Conservation (phyloP, 2,329 filamentous ascomycete genomes). For the Cordyceps fumosorosea region DNA sequence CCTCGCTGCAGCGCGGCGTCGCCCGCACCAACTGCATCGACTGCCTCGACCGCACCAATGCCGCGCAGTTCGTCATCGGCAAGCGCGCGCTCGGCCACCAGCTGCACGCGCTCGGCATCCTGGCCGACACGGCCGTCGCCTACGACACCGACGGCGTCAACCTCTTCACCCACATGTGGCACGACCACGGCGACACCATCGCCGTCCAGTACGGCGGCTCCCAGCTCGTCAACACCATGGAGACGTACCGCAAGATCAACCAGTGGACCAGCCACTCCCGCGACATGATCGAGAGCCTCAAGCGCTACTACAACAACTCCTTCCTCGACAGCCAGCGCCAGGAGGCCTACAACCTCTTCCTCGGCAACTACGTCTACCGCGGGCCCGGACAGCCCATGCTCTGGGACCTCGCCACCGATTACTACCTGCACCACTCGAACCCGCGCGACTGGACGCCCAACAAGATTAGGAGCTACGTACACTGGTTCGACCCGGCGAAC, state of each 20-base stretch:
- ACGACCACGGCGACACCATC: conserved; percentile 96
- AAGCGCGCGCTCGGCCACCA: conserved; percentile 91
- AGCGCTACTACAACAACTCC: conserved; percentile 97
- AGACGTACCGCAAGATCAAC: conserved; percentile 97
- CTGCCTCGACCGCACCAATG: conserved; percentile 93
- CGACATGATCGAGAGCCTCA: conserved; percentile 99
- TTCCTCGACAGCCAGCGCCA: conserved; percentile 97
- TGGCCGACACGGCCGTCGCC: conserved; percentile 69
- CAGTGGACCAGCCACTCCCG: conserved; percentile 97
- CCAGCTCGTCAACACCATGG: conserved; percentile 98
- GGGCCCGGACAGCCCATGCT: conserved; percentile 84
- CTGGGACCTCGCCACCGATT: conserved; percentile 92
- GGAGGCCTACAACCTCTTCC: conserved; percentile 94
- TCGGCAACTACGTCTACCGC: conserved; percentile 85
- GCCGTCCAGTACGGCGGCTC: conserved; percentile 96
- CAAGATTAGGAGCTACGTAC: conserved; percentile 65
- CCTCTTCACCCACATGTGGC: conserved; percentile 96
- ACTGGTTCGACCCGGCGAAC: conserved; percentile 76
- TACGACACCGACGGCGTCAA: conserved; percentile 97
- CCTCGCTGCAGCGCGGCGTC: conserved; percentile 79
- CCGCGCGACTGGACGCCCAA: conserved; percentile 66
- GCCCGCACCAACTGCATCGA: conserved; percentile 97
- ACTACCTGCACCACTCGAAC: conserved; percentile 88
- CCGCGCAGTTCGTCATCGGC: conserved; percentile 94
- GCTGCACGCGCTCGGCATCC: conserved; percentile 82